Conservation (phyloP, 306 rosid species). For the Medicago truncatula region MtrunA17r5.0-ANR NC_053042.1:34847001-34847500, state of each 20-base stretch:
- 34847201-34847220: slow-evolving; percentile 49
- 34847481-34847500: no score
- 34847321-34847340: slow-evolving; percentile 77
- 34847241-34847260: slow-evolving; percentile 64
- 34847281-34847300: slow-evolving; percentile 61
- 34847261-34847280: no score
- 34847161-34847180: slow-evolving; percentile 81
- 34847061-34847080: slow-evolving; percentile 55
- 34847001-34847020: slow-evolving; percentile 9
- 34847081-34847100: slow-evolving; percentile 56
- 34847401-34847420: no score
- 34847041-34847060: slow-evolving; percentile 88
- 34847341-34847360: background rate
- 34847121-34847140: slow-evolving; percentile 46
- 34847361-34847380: background rate
- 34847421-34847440: no score
- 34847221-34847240: slow-evolving; percentile 46
- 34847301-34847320: slow-evolving; percentile 89
- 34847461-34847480: no score
- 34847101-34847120: slow-evolving; percentile 52
- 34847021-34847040: slow-evolving; percentile 95
- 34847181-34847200: slow-evolving; percentile 49
- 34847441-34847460: no score
- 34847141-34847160: slow-evolving; percentile 81
- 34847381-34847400: background rate